These are phyloP conservation scores for Allantophomopsis lycopodina DNA, from an alignment of 2,329 filamentous ascomycete genomes.

Conservation along the genomic window DNA sequence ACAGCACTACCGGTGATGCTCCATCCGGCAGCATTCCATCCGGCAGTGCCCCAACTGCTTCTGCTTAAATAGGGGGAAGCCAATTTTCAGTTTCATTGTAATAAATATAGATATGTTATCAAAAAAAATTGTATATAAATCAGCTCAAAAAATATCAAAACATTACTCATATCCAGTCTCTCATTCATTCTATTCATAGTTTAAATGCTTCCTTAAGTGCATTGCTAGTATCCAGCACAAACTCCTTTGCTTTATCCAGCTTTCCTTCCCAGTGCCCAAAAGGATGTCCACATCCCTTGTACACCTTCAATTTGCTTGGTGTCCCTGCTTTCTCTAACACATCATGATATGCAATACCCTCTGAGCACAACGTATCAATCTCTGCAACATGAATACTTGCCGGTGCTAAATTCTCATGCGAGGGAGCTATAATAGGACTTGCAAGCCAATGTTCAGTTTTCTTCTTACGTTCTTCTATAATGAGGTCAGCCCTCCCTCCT, in stretches of 20 bases:
- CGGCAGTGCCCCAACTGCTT: background rate
- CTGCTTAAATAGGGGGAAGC: too few species aligned
- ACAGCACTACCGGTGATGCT: background rate
- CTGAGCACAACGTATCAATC: constrained; percentile 20
- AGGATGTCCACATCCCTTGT: constrained; percentile 21
- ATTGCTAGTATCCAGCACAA: constrained; percentile 16
- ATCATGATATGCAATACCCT: constrained; percentile 19
- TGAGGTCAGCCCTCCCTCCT: too few species aligned
- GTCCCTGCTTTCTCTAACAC: constrained; percentile 17
- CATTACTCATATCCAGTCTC: too few species aligned
- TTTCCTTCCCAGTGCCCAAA: constrained; percentile 21
- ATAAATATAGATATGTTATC: too few species aligned
- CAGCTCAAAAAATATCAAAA: too few species aligned
- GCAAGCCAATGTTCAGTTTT: constrained; percentile 17
- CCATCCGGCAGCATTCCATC: constrained; percentile 2
- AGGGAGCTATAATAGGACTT: constrained; percentile 20
- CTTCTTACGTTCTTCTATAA: constrained; percentile 7
- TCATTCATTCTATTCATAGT: background rate
- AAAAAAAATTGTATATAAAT: too few species aligned
- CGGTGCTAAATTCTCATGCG: constrained; percentile 19
- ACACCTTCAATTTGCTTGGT: constrained; percentile 19
- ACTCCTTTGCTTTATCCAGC: constrained; percentile 19
- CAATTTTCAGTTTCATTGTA: too few species aligned
- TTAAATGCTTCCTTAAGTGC: background rate
- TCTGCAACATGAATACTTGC: constrained; percentile 20